Conservation (phyloP, 2,329 filamentous ascomycete species). For the Colletotrichum sp. region DNA sequence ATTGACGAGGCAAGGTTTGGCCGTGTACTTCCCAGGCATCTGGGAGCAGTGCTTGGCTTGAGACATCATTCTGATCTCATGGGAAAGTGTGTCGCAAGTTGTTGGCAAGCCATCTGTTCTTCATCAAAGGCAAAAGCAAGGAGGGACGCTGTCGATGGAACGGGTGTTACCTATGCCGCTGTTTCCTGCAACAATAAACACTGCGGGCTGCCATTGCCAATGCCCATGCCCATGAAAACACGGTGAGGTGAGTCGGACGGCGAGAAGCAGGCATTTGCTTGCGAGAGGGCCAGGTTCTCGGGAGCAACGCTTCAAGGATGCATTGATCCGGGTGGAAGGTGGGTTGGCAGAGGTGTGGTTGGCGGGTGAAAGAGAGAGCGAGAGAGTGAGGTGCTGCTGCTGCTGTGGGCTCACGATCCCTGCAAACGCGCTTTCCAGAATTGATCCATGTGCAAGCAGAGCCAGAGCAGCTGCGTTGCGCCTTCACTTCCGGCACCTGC, state of each 20-base stretch:
- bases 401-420: neutral
- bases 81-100: neutral
- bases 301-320: neutral
- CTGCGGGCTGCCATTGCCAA: too few relatives aligned
- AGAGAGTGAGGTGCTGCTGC: neutral
- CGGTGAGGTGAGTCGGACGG: neutral
- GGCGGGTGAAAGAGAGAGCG: neutral
- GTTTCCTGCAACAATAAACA: conserved; percentile 11
- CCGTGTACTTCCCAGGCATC: neutral
- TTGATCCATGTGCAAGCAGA: neutral
- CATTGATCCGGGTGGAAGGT: neutral
- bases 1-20: neutral
- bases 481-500: neutral
- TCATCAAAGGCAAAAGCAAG: neutral
- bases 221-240: neutral
- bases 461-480: neutral
- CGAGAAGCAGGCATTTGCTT: conserved; percentile 4
- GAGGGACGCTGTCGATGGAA: conserved; percentile 4
- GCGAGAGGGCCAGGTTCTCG: neutral
- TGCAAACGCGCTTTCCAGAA: neutral
- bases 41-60: conserved; percentile 1
- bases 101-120: neutral
- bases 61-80: conserved; percentile 16
- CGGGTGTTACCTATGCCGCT: neutral
- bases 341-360: neutral